These are phyloP conservation scores for Lactarius tabidus DNA, from an alignment of 768 basidiomycete genomes.

Conservation along the genomic window DNA sequence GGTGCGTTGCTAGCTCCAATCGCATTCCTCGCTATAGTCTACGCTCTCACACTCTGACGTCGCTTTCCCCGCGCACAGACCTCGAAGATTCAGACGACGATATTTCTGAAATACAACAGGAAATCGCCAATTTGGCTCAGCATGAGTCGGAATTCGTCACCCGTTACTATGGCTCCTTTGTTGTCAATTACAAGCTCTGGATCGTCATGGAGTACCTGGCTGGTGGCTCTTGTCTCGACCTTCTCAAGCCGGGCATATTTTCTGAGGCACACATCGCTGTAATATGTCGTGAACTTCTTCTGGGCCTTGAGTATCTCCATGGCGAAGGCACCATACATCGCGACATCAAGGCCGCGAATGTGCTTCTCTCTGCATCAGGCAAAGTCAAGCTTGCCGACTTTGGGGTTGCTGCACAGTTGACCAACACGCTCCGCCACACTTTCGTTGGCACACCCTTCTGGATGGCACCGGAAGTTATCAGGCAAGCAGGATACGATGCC, in stretches of 20 bases:
- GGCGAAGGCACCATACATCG: constrained; percentile 94
- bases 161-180: constrained; percentile 94
- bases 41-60: not conserved
- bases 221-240: constrained; percentile 96
- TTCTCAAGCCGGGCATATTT: constrained; percentile 88
- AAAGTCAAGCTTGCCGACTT: constrained; percentile 98
- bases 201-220: constrained; percentile 99
- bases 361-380: constrained; percentile 84
- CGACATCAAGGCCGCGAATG: constrained; percentile 98
- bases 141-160: constrained; percentile 98
- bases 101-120: constrained; percentile 97
- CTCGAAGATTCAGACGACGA: constrained; percentile 98
- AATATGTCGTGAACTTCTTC: constrained; percentile 86
- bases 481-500: constrained; percentile 92
- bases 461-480: constrained; percentile 99
- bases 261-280: constrained; percentile 93
- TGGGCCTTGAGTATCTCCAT: constrained; percentile 96
- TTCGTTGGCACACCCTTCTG: constrained; percentile 97
- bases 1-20: constrained; percentile 46
- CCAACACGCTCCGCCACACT: constrained; percentile 89
- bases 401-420: constrained; percentile 96
- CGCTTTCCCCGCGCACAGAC: constrained; percentile 45
- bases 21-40: not conserved
- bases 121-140: constrained; percentile 93
- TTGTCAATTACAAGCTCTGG: constrained; percentile 96